Conservation (phyloP, 1,284 basidiomycete species). For the Pseudozyma pruni region DNA sequence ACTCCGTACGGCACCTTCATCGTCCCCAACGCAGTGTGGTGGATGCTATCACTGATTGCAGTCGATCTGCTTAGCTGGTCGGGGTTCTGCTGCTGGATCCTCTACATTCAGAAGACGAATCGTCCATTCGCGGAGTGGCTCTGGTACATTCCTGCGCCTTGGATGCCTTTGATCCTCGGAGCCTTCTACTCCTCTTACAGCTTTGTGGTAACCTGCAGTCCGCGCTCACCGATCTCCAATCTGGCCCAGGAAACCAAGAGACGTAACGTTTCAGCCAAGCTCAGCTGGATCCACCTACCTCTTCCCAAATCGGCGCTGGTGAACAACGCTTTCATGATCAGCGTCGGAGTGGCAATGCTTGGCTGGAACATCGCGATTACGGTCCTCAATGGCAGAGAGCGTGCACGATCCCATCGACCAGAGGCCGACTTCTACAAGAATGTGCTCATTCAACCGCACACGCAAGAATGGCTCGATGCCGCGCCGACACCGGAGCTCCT, state of each 20-base stretch:
- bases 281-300: conserved; percentile 16
- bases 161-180: conserved; percentile 9
- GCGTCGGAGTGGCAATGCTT: conserved; percentile 9
- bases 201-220: conserved; percentile 30
- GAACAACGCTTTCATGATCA: conserved; percentile 19
- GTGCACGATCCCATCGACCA: too few species aligned
- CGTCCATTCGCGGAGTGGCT: conserved; percentile 12
- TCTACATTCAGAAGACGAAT: conserved; percentile 1
- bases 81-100: conserved; percentile 6
- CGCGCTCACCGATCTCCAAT: conserved; percentile 22
- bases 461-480: too few species aligned
- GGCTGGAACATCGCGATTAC: conserved; percentile 5
- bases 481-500: too few species aligned
- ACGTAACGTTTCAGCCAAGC: background rate
- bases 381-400: background rate
- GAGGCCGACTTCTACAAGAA: too few species aligned
- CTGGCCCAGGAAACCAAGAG: background rate
- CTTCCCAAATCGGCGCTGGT: conserved; percentile 21
- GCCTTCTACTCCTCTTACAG: conserved; percentile 18
- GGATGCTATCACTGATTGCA: background rate
- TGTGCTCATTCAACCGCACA: too few species aligned
- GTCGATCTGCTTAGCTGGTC: conserved; percentile 3
- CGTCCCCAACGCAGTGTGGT: conserved; percentile 24
- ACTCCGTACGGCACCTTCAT: conserved; percentile 15
- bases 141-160: conserved; percentile 18